Base-by-base conservation (phyloP, 176 grass and related monocot genomes). In the Rhynchospora pubera region DNA sequence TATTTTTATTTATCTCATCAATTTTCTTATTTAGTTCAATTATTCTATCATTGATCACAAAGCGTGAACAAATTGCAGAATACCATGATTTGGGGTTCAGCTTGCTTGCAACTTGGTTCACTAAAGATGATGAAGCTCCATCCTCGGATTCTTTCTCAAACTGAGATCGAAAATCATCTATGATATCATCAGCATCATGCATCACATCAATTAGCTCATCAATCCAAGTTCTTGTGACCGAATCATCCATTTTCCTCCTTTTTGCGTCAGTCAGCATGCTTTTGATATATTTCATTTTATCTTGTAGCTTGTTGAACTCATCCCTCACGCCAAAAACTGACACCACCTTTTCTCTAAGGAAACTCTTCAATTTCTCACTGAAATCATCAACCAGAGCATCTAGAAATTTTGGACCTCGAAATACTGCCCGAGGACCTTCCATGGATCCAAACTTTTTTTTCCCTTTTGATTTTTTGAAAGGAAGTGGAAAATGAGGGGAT, bases 161-260 rank as follows among this genome's bases (percentile, higher is more conserved):
- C 79, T 87, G 45, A 3, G 39, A 79, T 32, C 48, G 84, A 9
- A 71, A 85, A 34, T 56, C 19, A 22, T 91, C 90, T 4, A 89
- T 21, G 0, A 91, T 84, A 61, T 88, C 84, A 10, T 86, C 86
- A 19, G 77, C 87, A 13, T 91, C 84, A 15, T 89, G 84, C 77
- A 88, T 86, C 9, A 79, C 32, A 85, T 91, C 84, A 65, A 72
- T 84, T 3, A 88, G 9, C 10, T 88, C 65, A 46, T 34, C 57
- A 52, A 86, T 51, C 89, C 86, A 91, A n/a, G 77, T 82, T 10
- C 53, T 44, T 55, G 69, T 84, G 1, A 30, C 67, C 12, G 9
- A 43, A 1, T 87, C 78, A n/a, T 61, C 19, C 14, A 0, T 75
- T 14, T 74, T 74, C 59, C 65, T 91, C 1, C 65, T 39, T 53